A percentile compares a stretch with the other conserved stretches of the same genome.
Conservation (phyloP, 495 filamentous ascomycete genomes). For the Aspergillus heteromorphus region DNA sequence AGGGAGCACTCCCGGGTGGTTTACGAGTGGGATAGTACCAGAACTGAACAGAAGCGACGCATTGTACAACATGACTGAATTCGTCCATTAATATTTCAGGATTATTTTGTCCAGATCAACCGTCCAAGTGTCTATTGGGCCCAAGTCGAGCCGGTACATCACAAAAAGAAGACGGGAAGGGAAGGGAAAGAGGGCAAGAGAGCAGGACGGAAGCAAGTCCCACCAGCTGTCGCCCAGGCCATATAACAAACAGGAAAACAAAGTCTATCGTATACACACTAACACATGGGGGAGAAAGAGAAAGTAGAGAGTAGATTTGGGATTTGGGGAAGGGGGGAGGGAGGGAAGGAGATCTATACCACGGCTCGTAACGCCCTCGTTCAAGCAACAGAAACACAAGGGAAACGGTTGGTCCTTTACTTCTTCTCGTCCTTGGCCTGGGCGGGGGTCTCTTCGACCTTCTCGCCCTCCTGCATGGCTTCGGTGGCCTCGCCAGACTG, state of each 20-base stretch:
- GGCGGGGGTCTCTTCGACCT: constrained; percentile 24
- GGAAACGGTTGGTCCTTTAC: constrained; percentile 3
- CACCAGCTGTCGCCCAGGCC: neutral
- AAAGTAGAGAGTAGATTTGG: constrained; percentile 4
- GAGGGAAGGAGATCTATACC: neutral
- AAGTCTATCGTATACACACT: constrained; percentile 23
- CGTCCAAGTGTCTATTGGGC: constrained; percentile 10
- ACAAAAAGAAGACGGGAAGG: constrained; percentile 4
- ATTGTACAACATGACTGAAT: neutral
- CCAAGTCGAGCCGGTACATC: constrained; percentile 1
- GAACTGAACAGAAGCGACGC: no score
- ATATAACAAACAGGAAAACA: constrained; percentile 3
- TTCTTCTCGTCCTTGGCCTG: constrained; percentile 27
- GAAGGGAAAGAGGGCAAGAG: constrained; percentile 5
- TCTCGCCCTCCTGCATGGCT: constrained; percentile 36
- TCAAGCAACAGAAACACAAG: neutral
- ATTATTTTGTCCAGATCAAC: neutral
- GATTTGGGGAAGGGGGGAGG: neutral
- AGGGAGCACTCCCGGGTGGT: no score
- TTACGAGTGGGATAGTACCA: no score
- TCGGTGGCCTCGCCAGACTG: constrained; percentile 40
- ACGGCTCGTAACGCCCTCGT: neutral
- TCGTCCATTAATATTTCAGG: neutral
- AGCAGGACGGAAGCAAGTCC: neutral
- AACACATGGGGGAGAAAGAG: constrained; percentile 19